Evolutionary conservation across 2,329 filamentous ascomycete genomes (phyloP), one percentile per base, ranked within the genome.

Genomic region (Talaromyces pinophilus): DNA sequence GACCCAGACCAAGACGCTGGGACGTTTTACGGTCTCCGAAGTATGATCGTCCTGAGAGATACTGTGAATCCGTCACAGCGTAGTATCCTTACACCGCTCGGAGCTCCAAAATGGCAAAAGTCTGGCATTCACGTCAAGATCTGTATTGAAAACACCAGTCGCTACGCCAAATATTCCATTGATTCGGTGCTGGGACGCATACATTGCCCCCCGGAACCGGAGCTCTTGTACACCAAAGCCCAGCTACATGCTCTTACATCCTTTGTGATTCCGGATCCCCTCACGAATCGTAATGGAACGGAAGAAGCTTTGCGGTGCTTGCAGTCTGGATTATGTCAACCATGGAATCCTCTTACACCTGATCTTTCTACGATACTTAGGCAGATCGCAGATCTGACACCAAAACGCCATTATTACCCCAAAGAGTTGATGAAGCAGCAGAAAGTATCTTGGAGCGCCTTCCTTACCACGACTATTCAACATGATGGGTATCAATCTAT

Each of bases 221-320:
- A 72, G 0, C 74, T 88, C 0, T 75, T 87, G 0, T 88, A 87
- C 65, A 78, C 78, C 0, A 89, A 88, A 70, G 87, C 87, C 0
- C 74, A 82, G 3, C 72, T 87, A 0, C 88, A 91, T 71, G 88
- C 88, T 0, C 75, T 82, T 4, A 91, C 88, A 0, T 88, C 88
- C 0, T 86, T 83, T 35, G 70, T 83, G 0, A 44, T 90, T 0
- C 83, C 85, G 0, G 89, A 91, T 70, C 75, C 79, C 0, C 78
- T 91, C 0, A 90, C 87, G 0, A 76, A 81, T 0, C 79, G 82
- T 0, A 90, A 87, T 0, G 89, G 89, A 0, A 83, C 82, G 0
- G 88, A 91, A 71, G 87, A 90, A 72, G 83, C 86, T 0, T 67
- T 87, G 0, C 74, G 80, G 1, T 81, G 79, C 33, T 75, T 90